Percentiles rank a stretch among this genome's conserved stretches.
phyloP scores from a whole-genome alignment of 768 basidiomycete genomes.

The Ramaria sp. region DNA sequence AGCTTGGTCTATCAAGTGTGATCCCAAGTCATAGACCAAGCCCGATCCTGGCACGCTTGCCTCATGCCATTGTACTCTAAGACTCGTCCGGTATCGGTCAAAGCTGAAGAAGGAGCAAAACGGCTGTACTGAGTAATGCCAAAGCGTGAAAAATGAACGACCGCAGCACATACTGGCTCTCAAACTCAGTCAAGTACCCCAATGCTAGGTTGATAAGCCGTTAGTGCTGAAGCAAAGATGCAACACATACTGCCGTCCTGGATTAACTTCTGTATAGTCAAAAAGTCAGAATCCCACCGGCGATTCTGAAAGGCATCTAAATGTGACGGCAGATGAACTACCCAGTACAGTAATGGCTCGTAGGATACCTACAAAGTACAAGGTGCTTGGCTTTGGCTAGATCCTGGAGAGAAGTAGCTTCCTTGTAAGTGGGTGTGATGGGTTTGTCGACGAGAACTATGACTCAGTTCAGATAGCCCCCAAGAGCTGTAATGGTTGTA shows the following conservation, averaged over 20 bases:
- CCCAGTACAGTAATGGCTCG: background rate
- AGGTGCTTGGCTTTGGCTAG: conserved; percentile 50
- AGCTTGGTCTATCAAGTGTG: conserved; percentile 73
- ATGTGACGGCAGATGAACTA: background rate
- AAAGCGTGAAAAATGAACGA: background rate
- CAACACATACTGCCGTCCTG: conserved; percentile 15
- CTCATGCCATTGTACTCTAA: conserved; percentile 78
- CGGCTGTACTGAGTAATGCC: background rate
- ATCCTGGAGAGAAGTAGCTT: conserved; percentile 49
- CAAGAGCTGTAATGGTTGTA: background rate
- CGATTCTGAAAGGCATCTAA: conserved; percentile 57
- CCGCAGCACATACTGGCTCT: conserved; percentile 47
- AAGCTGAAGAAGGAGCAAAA: conserved; percentile 34
- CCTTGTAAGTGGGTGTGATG: conserved; percentile 44
- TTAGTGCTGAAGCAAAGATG: conserved; percentile 32
- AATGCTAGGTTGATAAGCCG: conserved; percentile 21
- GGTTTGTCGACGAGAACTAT: conserved; percentile 76
- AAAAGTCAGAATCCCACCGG: conserved; percentile 71
- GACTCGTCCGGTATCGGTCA: conserved; percentile 56
- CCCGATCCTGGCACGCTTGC: conserved; percentile 48
- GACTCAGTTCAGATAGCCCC: background rate
- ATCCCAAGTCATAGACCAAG: conserved; percentile 65
- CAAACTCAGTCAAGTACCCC: conserved; percentile 58
- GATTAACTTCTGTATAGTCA: conserved; percentile 51
- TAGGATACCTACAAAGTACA: conserved; percentile 33